Evolutionary conservation across 2,329 filamentous ascomycete species (phyloP).

Genomic region (Neonectria neomacrospora): DNA sequence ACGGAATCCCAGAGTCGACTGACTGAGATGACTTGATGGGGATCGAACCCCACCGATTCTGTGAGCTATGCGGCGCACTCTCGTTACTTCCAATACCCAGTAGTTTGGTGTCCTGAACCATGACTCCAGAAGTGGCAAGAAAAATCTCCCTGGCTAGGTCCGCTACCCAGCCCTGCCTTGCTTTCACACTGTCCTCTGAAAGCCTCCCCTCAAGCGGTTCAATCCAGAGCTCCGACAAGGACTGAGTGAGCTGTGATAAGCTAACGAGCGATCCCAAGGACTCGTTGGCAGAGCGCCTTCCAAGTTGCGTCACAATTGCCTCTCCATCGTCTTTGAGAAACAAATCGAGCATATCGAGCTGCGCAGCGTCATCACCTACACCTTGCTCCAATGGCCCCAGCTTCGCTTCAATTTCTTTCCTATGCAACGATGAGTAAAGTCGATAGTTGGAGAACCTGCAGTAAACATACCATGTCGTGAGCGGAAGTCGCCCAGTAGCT

Average conservation of each 20-base stretch:
- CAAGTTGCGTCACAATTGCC: slow-evolving; percentile 47
- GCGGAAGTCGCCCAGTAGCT: slow-evolving; percentile 41
- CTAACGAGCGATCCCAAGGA: slow-evolving; percentile 39
- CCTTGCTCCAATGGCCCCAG: slow-evolving; percentile 13
- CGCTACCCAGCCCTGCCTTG: slow-evolving; percentile 44
- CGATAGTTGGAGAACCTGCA: neutral
- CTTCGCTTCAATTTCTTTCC: slow-evolving; percentile 43
- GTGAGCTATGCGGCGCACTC: slow-evolving; percentile 20
- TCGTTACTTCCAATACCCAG: slow-evolving; percentile 39
- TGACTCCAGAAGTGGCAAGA: slow-evolving; percentile 49
- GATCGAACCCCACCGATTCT: slow-evolving; percentile 28
- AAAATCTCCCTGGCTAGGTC: slow-evolving; percentile 50
- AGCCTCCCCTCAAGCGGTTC: slow-evolving; percentile 40
- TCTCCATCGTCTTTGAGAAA: slow-evolving; percentile 43
- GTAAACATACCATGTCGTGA: slow-evolving; percentile 49
- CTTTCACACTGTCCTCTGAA: slow-evolving; percentile 38
- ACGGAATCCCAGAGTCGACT: slow-evolving; percentile 34
- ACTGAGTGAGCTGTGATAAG: slow-evolving; percentile 44
- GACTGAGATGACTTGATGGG: slow-evolving; percentile 44
- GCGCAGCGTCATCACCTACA: slow-evolving; percentile 37
- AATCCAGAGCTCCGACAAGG: slow-evolving; percentile 49
- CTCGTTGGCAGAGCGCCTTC: slow-evolving; percentile 40
- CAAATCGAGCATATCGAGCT: slow-evolving; percentile 45
- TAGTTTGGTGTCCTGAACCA: slow-evolving; percentile 49
- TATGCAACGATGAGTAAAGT: slow-evolving; percentile 27